These are phyloP conservation scores for Thuja plicata DNA, from an alignment of 83 land plant species.

Conservation along the genomic window DNA sequence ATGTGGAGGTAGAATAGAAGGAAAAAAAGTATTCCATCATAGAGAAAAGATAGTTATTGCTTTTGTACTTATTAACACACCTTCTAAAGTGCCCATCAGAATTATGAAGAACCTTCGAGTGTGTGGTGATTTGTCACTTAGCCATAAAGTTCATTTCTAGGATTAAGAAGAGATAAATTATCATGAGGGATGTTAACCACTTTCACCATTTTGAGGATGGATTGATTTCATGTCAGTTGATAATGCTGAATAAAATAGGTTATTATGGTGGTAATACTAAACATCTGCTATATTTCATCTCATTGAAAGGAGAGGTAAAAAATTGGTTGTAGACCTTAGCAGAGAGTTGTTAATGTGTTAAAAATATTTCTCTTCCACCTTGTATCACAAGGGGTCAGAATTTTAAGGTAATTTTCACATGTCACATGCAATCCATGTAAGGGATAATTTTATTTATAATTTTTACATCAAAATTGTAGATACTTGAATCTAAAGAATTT, in stretches of 20 bases:
- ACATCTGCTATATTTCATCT: background rate
- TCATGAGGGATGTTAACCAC: conserved; percentile 17
- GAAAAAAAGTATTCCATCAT: conserved; percentile 14
- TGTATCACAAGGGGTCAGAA: background rate
- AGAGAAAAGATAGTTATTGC: conserved; percentile 22
- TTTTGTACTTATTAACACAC: conserved; percentile 13
- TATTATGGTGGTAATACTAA: background rate
- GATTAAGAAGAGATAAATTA: conserved; percentile 4
- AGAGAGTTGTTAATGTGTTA: background rate
- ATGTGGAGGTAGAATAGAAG: conserved; percentile 18
- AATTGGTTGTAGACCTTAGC: background rate
- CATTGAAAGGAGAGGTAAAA: background rate
- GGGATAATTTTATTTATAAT: too few relatives aligned
- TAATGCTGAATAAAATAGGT: background rate
- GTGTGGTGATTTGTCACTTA: conserved; percentile 17
- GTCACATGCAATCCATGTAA: too few relatives aligned
- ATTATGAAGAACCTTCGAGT: conserved; percentile 18
- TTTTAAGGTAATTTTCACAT: too few relatives aligned
- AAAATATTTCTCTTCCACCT: background rate
- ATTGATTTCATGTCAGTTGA: conserved; percentile 12
- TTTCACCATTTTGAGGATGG: conserved; percentile 15
- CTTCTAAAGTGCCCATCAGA: conserved; percentile 12
- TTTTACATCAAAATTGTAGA: too few relatives aligned
- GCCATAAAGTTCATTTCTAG: conserved; percentile 13
- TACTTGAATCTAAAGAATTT: too few relatives aligned